These are phyloP conservation scores for Hippophae tibetana DNA, from an alignment of 306 rosid species.

Conservation along the genomic window DNA sequence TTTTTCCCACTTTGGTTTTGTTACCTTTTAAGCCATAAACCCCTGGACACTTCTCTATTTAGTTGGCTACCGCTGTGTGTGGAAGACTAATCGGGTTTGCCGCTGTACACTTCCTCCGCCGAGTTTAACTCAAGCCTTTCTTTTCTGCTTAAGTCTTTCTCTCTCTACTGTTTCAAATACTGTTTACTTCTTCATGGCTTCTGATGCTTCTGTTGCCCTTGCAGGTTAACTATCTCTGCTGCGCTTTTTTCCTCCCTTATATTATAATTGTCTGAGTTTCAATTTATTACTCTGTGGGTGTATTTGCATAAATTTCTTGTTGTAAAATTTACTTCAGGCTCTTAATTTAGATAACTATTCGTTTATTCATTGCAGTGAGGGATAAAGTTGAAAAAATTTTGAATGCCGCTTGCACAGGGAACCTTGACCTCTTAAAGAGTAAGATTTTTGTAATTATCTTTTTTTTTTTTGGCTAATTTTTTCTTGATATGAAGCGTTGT, in stretches of 20 bases:
- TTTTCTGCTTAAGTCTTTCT: no score
- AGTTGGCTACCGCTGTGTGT: no score
- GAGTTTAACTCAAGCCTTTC: no score
- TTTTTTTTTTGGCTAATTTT: not conserved
- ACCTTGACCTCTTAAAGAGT: slow-evolving; percentile 81
- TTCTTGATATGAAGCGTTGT: not conserved
- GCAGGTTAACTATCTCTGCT: slow-evolving; percentile 40
- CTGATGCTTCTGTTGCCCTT: slow-evolving; percentile 82
- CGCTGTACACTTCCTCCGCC: no score
- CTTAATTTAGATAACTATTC: not conserved
- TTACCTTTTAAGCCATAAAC: no score
- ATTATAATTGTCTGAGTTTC: not conserved
- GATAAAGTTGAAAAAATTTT: slow-evolving; percentile 71
- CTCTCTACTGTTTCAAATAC: not conserved
- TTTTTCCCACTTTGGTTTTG: no score
- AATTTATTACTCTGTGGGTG: not conserved
- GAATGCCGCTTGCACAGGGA: slow-evolving; percentile 72
- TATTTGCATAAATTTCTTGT: not conserved
- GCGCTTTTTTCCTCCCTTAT: not conserved
- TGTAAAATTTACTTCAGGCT: not conserved
- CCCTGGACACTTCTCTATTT: no score
- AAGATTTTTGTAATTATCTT: not conserved
- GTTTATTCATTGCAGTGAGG: slow-evolving; percentile 44
- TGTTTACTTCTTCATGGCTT: slow-evolving; percentile 37
- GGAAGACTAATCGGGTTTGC: no score